Evolutionary conservation across 1,284 basidiomycete species (phyloP), one percentile per base, ranked within the genome.

Genomic region (Ustilago cynodontis): DNA sequence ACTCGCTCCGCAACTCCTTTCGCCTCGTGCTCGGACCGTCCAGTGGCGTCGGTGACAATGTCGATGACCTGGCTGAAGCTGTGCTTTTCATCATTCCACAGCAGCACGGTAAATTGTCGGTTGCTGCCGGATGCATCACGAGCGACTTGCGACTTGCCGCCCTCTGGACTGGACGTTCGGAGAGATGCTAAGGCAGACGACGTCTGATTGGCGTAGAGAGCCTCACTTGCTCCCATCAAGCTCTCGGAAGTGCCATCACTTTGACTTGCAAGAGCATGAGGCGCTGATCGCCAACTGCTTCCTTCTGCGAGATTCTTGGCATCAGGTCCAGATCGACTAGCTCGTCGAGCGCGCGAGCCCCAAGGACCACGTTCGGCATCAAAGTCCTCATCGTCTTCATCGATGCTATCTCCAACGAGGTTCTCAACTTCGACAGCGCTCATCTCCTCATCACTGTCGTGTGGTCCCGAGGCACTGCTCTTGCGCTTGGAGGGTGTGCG

Each of bases 11-110:
- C 92, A 35, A 92, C 88, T 5, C 89, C 90, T 7, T 89, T 87
- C 0, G 93, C 93, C 22, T 80, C 80, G 49, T 77, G 68, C 37
- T 84, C 82, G 26, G 80, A 73, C 24, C 73, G 57, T 1, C 70
- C 70, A 1, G 76, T 78, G 10, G 78, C 81, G 28, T 82, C 79
- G n/a, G 66, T 78, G 54, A 83, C 79, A 26, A 75, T 93, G 73
- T 92, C 90, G 62, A 93, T 92, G 63, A 98, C 92, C 83, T 98
- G 94, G 59, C 92, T 92, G 80, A 93, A 93, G 2, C 94, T 95
- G 86, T 98, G 97, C 80, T 95, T 97, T 86, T 99, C 97, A 87
- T 98, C 96, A 86, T 97, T 95, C 95, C 95, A 98, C 2, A 98
- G 87, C 20, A 97, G 88, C 60, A 98, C 90, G 24, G 93, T 93